These are phyloP conservation scores for Meripilus lineatus DNA, from an alignment of 1,284 basidiomycete genomes.

Conservation along the genomic window DNA sequence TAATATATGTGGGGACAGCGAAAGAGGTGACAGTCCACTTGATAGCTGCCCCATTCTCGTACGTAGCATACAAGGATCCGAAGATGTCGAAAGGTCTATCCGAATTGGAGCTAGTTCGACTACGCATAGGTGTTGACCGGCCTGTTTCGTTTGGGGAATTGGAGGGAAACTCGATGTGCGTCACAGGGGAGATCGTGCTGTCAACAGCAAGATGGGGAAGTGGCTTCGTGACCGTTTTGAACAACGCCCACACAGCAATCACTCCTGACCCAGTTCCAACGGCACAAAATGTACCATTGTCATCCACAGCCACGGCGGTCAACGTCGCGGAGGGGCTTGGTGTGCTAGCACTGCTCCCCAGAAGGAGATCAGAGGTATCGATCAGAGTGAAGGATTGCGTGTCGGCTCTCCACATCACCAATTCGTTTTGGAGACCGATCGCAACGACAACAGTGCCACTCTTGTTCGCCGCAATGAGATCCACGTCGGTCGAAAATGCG, in stretches of 20 bases:
- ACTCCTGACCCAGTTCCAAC: constrained; percentile 60
- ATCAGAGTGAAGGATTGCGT: constrained; percentile 41
- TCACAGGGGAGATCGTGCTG: constrained; percentile 41
- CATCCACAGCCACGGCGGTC: constrained; percentile 56
- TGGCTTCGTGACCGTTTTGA: constrained; percentile 33
- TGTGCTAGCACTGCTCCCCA: constrained; percentile 41
- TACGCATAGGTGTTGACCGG: constrained; percentile 13
- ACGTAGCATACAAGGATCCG: constrained; percentile 44
- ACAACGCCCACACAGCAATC: constrained; percentile 53
- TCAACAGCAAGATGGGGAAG: constrained; percentile 44
- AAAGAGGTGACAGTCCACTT: constrained; percentile 46
- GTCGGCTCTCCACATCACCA: constrained; percentile 59
- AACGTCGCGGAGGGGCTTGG: constrained; percentile 44
- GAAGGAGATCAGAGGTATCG: constrained; percentile 45
- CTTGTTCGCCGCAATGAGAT: constrained; percentile 67
- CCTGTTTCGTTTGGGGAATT: constrained; percentile 12
- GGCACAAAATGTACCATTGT: constrained; percentile 51
- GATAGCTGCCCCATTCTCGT: constrained; percentile 52
- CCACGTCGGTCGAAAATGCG: constrained; percentile 76
- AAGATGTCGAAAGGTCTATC: constrained; percentile 11
- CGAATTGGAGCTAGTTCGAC: constrained; percentile 10
- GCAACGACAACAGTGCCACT: constrained; percentile 63
- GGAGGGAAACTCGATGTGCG: constrained; percentile 41
- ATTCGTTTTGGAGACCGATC: constrained; percentile 75
- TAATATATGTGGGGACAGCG: constrained; percentile 36